Percentiles rank a stretch among this genome's conserved stretches.
These are phyloP conservation scores for Sugiyamaella japonica DNA, from an alignment of 1,139 yeast species.

Conservation along the genomic window DNA sequence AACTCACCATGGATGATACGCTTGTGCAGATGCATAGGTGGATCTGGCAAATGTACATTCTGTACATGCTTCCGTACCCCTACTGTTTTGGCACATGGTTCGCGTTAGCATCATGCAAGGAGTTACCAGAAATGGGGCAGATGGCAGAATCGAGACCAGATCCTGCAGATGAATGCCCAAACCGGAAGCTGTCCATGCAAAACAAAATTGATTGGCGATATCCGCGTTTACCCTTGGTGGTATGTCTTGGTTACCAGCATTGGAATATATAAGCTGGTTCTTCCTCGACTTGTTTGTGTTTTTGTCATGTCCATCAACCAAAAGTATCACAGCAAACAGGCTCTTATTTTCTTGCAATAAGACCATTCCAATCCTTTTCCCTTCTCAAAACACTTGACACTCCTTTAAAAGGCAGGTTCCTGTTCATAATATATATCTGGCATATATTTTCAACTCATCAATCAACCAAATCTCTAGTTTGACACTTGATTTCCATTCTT, in stretches of 20 bases:
- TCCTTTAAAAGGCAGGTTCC: conserved; percentile 16
- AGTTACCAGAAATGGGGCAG: background rate
- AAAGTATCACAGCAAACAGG: background rate
- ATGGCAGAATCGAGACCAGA: background rate
- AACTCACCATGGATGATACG: too few species aligned
- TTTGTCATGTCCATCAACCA: background rate
- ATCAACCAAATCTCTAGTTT: background rate
- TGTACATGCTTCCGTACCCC: background rate
- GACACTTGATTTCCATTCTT: background rate
- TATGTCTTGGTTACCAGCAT: too few species aligned
- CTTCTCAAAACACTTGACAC: background rate
- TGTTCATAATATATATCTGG: conserved; percentile 11
- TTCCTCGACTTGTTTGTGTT: background rate
- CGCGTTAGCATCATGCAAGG: conserved; percentile 1
- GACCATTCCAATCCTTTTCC: conserved; percentile 7
- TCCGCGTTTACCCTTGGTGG: background rate
- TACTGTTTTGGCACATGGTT: background rate
- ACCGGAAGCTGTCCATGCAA: background rate
- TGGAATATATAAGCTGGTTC: background rate
- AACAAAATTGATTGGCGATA: conserved; percentile 9
- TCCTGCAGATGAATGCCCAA: conserved; percentile 1
- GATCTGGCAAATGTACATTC: background rate
- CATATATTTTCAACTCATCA: conserved; percentile 1
- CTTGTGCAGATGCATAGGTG: background rate
- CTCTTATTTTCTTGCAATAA: background rate